phyloP scores from a whole-genome alignment of 2,329 filamentous ascomycete species.

The Stagonosporopsis rhizophila region DNA sequence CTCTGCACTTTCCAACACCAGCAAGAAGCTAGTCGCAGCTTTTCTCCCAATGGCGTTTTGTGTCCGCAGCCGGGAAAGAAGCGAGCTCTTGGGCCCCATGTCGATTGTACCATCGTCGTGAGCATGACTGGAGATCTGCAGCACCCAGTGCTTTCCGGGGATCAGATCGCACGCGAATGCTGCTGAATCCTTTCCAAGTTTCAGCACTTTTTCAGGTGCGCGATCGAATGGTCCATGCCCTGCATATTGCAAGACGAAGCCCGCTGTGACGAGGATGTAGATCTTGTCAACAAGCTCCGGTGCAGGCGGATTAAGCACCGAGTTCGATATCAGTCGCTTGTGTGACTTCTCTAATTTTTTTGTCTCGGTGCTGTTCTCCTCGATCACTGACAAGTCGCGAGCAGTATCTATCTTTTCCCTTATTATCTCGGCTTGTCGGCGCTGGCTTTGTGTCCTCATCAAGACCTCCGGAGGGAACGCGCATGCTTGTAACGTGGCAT shows the following conservation, averaged over 20 bases:
- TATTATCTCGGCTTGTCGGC: conserved; percentile 56
- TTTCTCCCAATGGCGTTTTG: conserved; percentile 62
- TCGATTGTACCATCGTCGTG: conserved; percentile 63
- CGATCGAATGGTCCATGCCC: conserved; percentile 74
- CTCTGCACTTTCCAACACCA: conserved; percentile 75
- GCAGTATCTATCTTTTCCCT: conserved; percentile 48
- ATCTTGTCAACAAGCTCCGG: conserved; percentile 75
- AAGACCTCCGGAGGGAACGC: conserved; percentile 73
- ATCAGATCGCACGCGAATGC: conserved; percentile 83
- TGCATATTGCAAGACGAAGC: conserved; percentile 77
- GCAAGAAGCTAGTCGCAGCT: conserved; percentile 68
- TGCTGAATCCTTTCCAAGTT: conserved; percentile 75
- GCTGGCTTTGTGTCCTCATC: conserved; percentile 64
- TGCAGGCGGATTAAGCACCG: conserved; percentile 56
- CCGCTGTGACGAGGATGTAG: conserved; percentile 73
- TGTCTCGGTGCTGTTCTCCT: conserved; percentile 37
- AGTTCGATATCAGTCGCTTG: conserved; percentile 49
- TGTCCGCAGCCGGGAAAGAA: conserved; percentile 71
- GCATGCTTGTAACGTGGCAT: conserved; percentile 73
- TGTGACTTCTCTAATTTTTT: conserved; percentile 54
- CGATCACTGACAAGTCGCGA: conserved; percentile 40
- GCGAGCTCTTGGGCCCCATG: conserved; percentile 58
- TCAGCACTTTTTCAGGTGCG: conserved; percentile 75
- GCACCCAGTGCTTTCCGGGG: conserved; percentile 79
- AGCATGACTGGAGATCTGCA: conserved; percentile 74